phyloP scores from a whole-genome alignment of 2,329 filamentous ascomycete genomes.

The Phyllosticta citriasiana region DNA sequence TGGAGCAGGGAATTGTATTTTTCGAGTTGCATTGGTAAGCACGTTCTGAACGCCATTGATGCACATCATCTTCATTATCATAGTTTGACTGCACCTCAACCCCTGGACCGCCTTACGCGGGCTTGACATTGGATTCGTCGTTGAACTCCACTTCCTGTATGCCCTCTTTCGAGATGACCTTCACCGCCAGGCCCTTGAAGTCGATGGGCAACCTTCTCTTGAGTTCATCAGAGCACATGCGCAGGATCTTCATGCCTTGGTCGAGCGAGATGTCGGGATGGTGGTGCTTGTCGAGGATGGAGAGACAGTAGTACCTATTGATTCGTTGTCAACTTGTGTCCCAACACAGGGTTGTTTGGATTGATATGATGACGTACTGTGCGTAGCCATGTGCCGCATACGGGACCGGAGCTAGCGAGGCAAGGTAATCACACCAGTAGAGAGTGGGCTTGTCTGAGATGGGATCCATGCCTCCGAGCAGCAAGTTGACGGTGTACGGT shows the following conservation, averaged over 20 bases:
- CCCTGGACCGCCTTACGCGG: conserved; percentile 1
- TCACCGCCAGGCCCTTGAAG: conserved; percentile 93
- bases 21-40: neutral
- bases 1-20: neutral
- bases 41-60: neutral
- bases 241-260: conserved; percentile 83
- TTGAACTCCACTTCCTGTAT: conserved; percentile 77
- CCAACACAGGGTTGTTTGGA: neutral
- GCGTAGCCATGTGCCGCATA: conserved; percentile 98
- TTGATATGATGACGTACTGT: conserved; percentile 53
- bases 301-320: conserved; percentile 89
- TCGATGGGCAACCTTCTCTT: conserved; percentile 95
- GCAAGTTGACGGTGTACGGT: conserved; percentile 93
- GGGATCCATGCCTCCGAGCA: conserved; percentile 86
- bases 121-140: conserved; percentile 62
- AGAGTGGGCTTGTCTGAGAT: conserved; percentile 84
- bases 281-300: conserved; percentile 96
- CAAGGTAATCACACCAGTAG: conserved; percentile 97
- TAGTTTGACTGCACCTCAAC: neutral
- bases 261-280: conserved; percentile 85
- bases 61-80: neutral
- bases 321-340: neutral
- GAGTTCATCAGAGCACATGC: conserved; percentile 92
- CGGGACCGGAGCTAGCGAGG: conserved; percentile 74
- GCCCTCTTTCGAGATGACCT: conserved; percentile 91